Evolutionary conservation across 257 asterid genomes (phyloP).

Genomic region (Oldenlandia corymbosa): DNA sequence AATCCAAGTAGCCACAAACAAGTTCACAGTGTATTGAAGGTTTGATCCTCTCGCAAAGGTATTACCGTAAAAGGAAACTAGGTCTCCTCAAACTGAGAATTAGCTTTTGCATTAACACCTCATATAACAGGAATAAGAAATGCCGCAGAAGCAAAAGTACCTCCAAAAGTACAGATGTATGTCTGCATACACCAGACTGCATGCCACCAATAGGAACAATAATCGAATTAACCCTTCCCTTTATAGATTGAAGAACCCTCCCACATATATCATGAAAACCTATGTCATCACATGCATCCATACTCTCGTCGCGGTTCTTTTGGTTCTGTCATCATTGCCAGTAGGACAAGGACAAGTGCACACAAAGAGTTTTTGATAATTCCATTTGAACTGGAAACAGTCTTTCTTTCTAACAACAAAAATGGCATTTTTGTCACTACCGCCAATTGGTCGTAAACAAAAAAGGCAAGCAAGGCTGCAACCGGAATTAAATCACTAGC

Average conservation of each 20-base stretch:
- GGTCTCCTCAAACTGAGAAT: constrained; percentile 19
- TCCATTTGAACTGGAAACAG: constrained; percentile 70
- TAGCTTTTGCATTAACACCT: constrained; percentile 5
- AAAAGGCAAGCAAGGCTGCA: constrained; percentile 83
- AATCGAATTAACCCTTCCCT: constrained; percentile 53
- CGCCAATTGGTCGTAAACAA: constrained; percentile 96
- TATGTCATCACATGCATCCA: constrained; percentile 36
- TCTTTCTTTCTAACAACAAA: constrained; percentile 61
- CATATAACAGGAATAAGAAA: constrained; percentile 5
- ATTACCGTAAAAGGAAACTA: constrained; percentile 39
- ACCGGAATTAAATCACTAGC: constrained; percentile 49
- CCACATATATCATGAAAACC: constrained; percentile 65
- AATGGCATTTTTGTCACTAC: constrained; percentile 68
- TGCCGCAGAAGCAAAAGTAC: constrained; percentile 39
- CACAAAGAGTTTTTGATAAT: constrained; percentile 62
- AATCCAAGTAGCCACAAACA: constrained; percentile 92
- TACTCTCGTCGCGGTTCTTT: constrained; percentile 27
- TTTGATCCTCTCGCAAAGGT: constrained; percentile 80
- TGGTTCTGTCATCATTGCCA: constrained; percentile 35
- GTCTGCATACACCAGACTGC: constrained; percentile 93
- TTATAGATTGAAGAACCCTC: constrained; percentile 55
- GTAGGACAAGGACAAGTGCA: constrained; percentile 74
- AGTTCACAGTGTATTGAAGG: constrained; percentile 93
- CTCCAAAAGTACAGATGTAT: constrained; percentile 94
- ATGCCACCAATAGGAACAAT: constrained; percentile 85